Evolutionary conservation across 2,329 filamentous ascomycete species (phyloP).

Genomic region (Chaetothyriales sp.): DNA sequence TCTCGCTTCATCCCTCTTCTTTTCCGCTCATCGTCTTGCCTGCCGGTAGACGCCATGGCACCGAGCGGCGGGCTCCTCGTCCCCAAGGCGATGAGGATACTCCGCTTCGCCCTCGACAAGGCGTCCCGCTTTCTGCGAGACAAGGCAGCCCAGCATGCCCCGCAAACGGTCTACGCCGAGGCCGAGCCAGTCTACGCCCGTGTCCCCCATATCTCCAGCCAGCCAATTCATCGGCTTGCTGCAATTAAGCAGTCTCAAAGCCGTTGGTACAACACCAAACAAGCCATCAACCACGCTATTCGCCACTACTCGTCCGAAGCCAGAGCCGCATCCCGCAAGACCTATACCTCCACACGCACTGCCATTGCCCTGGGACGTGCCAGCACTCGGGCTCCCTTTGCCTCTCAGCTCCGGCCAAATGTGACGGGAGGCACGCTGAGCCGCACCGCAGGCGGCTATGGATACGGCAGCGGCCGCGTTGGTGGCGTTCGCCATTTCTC

Average conservation of each 20-base stretch:
- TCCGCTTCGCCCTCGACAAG: constrained; percentile 36
- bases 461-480: constrained; percentile 53
- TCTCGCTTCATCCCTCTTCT: no score
- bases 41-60: constrained; percentile 28
- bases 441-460: constrained; percentile 79
- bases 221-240: constrained; percentile 48
- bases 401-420: constrained; percentile 77
- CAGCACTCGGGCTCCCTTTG: constrained; percentile 69
- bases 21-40: constrained; percentile 5
- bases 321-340: constrained; percentile 34
- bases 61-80: constrained; percentile 37
- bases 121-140: constrained; percentile 30
- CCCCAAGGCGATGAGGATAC: constrained; percentile 35
- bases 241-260: constrained; percentile 51
- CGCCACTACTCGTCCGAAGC: constrained; percentile 37
- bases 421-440: constrained; percentile 76
- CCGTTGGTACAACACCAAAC: constrained; percentile 48
- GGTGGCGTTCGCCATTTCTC: constrained; percentile 78
- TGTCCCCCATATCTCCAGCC: constrained; percentile 30
- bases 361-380: constrained; percentile 46
- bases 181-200: constrained; percentile 46
- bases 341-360: constrained; percentile 44
- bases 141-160: constrained; percentile 27
- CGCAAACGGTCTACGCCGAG: constrained; percentile 18
- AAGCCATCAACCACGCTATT: constrained; percentile 28